Evolutionary conservation across 2,329 filamentous ascomycete genomes (phyloP).

Genomic region (Apiospora arundinis): DNA sequence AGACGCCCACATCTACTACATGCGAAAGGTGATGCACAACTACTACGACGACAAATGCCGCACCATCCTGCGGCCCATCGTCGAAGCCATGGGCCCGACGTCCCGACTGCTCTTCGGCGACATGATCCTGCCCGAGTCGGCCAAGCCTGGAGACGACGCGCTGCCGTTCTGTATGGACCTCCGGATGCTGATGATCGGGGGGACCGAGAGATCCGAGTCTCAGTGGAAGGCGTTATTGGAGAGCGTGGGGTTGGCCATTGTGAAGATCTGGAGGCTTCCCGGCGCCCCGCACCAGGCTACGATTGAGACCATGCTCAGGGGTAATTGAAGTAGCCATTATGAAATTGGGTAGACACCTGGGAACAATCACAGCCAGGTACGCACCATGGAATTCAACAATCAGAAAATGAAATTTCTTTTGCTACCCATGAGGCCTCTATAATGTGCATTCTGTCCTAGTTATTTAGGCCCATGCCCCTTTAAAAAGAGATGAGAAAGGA

Average conservation of each 20-base stretch:
- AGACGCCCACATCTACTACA: slow-evolving; percentile 19
- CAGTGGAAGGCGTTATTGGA: slow-evolving; percentile 12
- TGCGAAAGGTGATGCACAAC: slow-evolving; percentile 19
- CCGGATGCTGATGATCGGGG: slow-evolving; percentile 11
- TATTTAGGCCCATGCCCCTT: too few relatives aligned
- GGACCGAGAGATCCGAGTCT: background rate
- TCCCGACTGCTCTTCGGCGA: slow-evolving; percentile 17
- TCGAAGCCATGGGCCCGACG: slow-evolving; percentile 12
- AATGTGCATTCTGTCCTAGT: too few relatives aligned
- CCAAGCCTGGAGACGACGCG: background rate
- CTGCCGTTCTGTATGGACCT: slow-evolving; percentile 19
- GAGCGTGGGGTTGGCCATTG: slow-evolving; percentile 1
- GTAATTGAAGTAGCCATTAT: background rate
- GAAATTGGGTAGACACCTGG: background rate
- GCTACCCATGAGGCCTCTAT: background rate
- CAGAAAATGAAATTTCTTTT: background rate
- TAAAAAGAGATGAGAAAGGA: too few relatives aligned
- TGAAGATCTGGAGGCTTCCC: slow-evolving; percentile 11
- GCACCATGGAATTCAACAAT: background rate
- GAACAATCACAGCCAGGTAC: background rate
- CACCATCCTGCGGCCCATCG: background rate
- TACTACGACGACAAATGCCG: slow-evolving; percentile 23
- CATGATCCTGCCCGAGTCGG: slow-evolving; percentile 5
- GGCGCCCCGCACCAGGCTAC: slow-evolving; percentile 7
- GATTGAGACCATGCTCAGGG: slow-evolving; percentile 12